Evolutionary conservation across 192 early-diverging fungal genomes (phyloP), one percentile per base, ranked within the genome.

Genomic region (Pilobolus umbonatus): DNA sequence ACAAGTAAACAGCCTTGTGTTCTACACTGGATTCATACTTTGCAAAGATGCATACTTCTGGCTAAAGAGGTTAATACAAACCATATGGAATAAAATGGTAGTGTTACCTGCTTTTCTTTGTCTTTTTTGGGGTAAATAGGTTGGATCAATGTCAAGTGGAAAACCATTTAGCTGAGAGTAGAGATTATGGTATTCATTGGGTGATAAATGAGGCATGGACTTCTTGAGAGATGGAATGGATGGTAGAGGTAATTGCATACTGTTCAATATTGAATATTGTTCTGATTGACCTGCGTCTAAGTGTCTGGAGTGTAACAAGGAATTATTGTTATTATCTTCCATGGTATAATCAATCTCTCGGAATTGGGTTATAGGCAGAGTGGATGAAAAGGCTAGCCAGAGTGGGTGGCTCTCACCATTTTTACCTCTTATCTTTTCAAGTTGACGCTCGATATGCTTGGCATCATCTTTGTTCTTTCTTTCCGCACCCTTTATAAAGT

Each of bases 381-480:
- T 52, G 26, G 64, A 71, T 3, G 65, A 57, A 46, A 68, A 68
- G 15, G 59, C 60, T 35, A 69, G 38, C 57, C 68, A 78, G 2
- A 81, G 73, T 36, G 80, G 77, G 47, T 78, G 71, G 11, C 67
- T 54, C 34, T 84, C 84, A 43, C 79, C 67, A 24, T 78, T 80
- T 72, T 48, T 70, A 62, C 75, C 80, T 51, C 74, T 42, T 64
- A 80, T 69, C 65, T 86, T 84, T 29, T 83, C 82, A 72, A 77
- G 77, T 68, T 77, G 64, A 57, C 84, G 83, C 44, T 87, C 88
- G 12, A 86, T 67, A 62, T 90, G 85, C 55, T 81, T 83, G 49
- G 76, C 71, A 57, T 90, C 88, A 61, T 90, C 88, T 62, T 90
- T 90, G 54, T 86, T 81, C 52, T 90, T 88, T 26, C 88, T 79